These are phyloP conservation scores for Ocimum tenuiflorum DNA, from an alignment of 257 asterid species.

Conservation along the genomic window DNA sequence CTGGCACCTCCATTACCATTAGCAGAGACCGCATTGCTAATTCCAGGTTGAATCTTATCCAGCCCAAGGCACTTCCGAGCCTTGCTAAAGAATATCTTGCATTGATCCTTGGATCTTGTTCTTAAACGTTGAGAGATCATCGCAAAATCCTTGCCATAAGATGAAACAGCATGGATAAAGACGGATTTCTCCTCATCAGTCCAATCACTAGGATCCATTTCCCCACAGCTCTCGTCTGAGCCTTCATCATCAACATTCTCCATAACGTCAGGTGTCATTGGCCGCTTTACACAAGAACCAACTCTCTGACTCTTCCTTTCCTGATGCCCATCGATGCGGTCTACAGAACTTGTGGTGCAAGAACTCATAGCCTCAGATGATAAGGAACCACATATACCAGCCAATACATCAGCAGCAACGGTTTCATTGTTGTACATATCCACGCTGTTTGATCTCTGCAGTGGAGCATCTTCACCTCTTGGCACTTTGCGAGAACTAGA, in stretches of 20 bases:
- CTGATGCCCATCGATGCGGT: no score
- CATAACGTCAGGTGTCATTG: slow-evolving; percentile 51
- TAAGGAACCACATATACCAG: slow-evolving; percentile 83
- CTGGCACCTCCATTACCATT: slow-evolving; percentile 42
- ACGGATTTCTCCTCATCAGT: slow-evolving; percentile 78
- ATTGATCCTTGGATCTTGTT: slow-evolving; percentile 66
- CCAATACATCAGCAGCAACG: slow-evolving; percentile 91
- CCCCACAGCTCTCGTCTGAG: slow-evolving; percentile 84
- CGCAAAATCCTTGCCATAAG: slow-evolving; percentile 63
- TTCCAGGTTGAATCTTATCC: slow-evolving; percentile 39
- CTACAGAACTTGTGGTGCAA: no score
- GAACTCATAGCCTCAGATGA: slow-evolving; percentile 93
- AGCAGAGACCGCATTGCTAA: slow-evolving; percentile 31
- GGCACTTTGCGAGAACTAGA: slow-evolving; percentile 29
- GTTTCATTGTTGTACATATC: slow-evolving; percentile 33
- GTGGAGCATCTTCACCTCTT: slow-evolving; percentile 26
- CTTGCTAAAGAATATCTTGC: slow-evolving; percentile 87
- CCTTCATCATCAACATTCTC: slow-evolving; percentile 60
- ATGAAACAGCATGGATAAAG: slow-evolving; percentile 57
- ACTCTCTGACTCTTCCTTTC: no score
- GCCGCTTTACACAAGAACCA: slow-evolving; percentile 35
- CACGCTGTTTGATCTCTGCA: slow-evolving; percentile 23
- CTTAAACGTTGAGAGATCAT: slow-evolving; percentile 56
- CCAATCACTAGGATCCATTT: slow-evolving; percentile 67
- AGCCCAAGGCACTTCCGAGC: slow-evolving; percentile 69